Conservation (phyloP, 345 rosid species). For the Geranium brycei region DNA sequence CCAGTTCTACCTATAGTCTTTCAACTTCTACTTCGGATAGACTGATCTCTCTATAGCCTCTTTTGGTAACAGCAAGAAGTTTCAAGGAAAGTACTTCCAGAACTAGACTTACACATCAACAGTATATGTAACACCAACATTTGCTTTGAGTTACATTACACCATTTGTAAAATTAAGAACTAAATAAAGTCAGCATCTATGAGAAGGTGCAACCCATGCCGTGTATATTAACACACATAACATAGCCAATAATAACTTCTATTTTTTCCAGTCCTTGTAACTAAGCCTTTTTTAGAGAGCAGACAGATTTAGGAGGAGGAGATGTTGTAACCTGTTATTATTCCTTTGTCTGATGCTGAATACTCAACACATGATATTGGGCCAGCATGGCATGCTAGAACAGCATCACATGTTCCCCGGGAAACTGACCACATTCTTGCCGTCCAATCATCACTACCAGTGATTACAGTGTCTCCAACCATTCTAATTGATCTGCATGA, state of each 20-base stretch:
- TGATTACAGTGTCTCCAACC: conserved; percentile 86
- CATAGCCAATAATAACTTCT: no score
- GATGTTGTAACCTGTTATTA: conserved; percentile 63
- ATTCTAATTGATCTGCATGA: conserved; percentile 80
- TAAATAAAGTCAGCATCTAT: not conserved
- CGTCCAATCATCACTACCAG: conserved; percentile 99
- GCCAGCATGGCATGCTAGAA: conserved; percentile 96
- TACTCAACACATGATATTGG: conserved; percentile 78
- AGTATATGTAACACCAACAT: not conserved
- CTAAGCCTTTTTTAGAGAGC: not conserved
- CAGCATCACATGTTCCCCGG: conserved; percentile 79
- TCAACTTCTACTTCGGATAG: not conserved
- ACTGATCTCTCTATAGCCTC: not conserved
- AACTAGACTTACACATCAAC: no score
- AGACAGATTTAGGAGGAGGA: not conserved
- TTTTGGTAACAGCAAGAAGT: not conserved
- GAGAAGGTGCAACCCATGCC: no score
- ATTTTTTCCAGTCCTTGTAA: not conserved
- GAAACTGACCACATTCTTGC: conserved; percentile 98
- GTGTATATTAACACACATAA: no score
- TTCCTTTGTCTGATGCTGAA: conserved; percentile 68
- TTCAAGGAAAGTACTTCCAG: not conserved
- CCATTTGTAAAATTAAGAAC: not conserved
- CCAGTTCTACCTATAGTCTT: no score
- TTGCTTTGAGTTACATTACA: not conserved